These are phyloP conservation scores for Termitomyces eurrhizus DNA, from an alignment of 768 basidiomycete genomes.

Conservation along the genomic window DNA sequence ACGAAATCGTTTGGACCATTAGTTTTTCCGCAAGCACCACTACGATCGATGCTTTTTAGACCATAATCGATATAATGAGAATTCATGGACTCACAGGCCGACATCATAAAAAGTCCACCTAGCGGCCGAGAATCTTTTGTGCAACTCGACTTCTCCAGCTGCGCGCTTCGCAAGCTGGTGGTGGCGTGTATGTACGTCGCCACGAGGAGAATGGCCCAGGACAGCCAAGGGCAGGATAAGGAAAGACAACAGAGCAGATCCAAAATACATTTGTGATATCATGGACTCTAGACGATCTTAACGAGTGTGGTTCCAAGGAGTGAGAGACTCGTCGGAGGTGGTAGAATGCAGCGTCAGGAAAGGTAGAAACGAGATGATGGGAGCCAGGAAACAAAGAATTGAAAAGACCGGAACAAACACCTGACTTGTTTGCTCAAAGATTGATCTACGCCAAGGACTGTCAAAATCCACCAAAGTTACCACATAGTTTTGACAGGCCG, in stretches of 20 bases:
- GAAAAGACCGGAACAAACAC: neutral
- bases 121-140: constrained; percentile 33
- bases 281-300: constrained; percentile 9
- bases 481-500: neutral
- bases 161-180: constrained; percentile 47
- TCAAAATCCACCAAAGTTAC: neutral
- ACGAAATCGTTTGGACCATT: constrained; percentile 43
- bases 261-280: constrained; percentile 22
- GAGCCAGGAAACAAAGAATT: constrained; percentile 3
- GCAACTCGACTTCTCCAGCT: constrained; percentile 34
- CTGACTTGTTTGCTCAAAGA: constrained; percentile 7
- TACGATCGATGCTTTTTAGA: constrained; percentile 18
- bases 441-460: constrained; percentile 2
- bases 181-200: constrained; percentile 30
- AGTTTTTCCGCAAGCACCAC: constrained; percentile 51
- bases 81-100: constrained; percentile 37
- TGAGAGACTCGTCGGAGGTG: constrained; percentile 4
- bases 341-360: neutral
- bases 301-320: constrained; percentile 16
- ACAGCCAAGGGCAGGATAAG: constrained; percentile 32
- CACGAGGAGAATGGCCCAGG: constrained; percentile 29
- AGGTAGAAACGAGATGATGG: constrained; percentile 5
- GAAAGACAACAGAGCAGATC: constrained; percentile 22
- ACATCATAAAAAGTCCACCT: constrained; percentile 56
- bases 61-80: neutral